These are phyloP conservation scores for Metroxylon sagu DNA, from an alignment of 176 grass and related monocot species.

Conservation along the genomic window DNA sequence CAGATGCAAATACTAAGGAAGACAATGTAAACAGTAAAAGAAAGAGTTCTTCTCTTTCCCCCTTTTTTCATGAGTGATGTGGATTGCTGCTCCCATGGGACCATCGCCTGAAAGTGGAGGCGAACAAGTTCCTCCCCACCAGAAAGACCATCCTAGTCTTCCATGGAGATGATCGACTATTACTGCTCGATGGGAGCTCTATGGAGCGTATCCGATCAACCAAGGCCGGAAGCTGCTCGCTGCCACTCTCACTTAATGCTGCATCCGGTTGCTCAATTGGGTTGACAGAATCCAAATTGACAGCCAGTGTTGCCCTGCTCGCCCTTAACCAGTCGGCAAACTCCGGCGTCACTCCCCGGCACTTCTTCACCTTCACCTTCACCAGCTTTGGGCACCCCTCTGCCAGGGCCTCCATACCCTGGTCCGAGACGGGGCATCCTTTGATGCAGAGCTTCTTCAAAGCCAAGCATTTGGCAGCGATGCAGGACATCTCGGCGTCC, in stretches of 20 bases:
- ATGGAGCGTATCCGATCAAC: constrained; percentile 27
- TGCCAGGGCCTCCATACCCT: constrained; percentile 59
- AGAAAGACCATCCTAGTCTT: constrained; percentile 32
- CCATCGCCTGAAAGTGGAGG: constrained; percentile 40
- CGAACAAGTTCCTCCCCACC: constrained; percentile 32
- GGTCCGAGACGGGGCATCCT: constrained; percentile 73
- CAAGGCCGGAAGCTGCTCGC: constrained; percentile 30
- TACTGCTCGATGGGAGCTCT: constrained; percentile 33
- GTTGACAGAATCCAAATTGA: constrained; percentile 54
- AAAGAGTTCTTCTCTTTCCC: no score
- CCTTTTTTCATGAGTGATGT: constrained; percentile 14
- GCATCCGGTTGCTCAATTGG: constrained; percentile 34
- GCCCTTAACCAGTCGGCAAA: constrained; percentile 64
- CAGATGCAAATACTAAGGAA: no score
- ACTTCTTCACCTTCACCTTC: constrained; percentile 97
- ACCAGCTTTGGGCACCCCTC: constrained; percentile 74
- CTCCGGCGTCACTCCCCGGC: constrained; percentile 45
- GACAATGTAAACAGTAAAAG: no score
- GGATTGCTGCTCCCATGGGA: constrained; percentile 12
- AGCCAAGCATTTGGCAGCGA: constrained; percentile 55
- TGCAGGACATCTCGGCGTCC: constrained; percentile 61
- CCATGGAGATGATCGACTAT: constrained; percentile 29
- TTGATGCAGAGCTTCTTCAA: constrained; percentile 92
- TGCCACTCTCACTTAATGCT: constrained; percentile 43
- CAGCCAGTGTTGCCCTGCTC: constrained; percentile 37